These are phyloP conservation scores for Daldinia vernicosa DNA, from an alignment of 495 filamentous ascomycete species.

Conservation along the genomic window DNA sequence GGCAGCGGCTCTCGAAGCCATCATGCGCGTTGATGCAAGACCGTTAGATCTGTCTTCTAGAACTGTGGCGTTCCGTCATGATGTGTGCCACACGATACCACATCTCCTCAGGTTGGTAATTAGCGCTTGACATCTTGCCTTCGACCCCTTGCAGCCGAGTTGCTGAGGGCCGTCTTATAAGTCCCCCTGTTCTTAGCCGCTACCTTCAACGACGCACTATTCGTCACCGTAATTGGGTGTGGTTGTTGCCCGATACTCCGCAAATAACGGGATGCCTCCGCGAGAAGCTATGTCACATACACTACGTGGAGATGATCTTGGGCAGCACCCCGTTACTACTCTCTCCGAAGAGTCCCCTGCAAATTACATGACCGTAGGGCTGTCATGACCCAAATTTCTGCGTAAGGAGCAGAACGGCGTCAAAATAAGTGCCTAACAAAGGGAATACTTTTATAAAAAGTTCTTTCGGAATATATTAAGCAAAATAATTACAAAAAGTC, in stretches of 20 bases:
- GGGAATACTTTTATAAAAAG: no score
- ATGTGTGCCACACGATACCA: constrained; percentile 24
- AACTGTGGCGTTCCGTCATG: constrained; percentile 11
- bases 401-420: no score
- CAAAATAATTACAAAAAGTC: no score
- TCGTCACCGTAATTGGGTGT: constrained; percentile 20
- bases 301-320: not conserved
- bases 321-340: not conserved
- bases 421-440: no score
- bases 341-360: not conserved
- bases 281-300: constrained; percentile 7
- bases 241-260: constrained; percentile 8
- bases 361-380: constrained; percentile 22
- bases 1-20: constrained; percentile 24
- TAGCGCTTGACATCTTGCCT: constrained; percentile 5
- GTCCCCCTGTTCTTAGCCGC: constrained; percentile 27
- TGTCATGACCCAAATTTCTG: not conserved
- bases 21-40: constrained; percentile 37
- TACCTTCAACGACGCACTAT: constrained; percentile 17
- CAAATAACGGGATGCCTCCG: constrained; percentile 17
- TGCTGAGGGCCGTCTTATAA: constrained; percentile 23
- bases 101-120: constrained; percentile 20
- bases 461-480: no score
- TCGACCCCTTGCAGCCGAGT: constrained; percentile 36
- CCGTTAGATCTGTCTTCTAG: constrained; percentile 21